Percentiles rank a stretch among this genome's conserved stretches.
Conservation (phyloP, 78 protist species). For the Dictyostelium intermedium region DNA sequence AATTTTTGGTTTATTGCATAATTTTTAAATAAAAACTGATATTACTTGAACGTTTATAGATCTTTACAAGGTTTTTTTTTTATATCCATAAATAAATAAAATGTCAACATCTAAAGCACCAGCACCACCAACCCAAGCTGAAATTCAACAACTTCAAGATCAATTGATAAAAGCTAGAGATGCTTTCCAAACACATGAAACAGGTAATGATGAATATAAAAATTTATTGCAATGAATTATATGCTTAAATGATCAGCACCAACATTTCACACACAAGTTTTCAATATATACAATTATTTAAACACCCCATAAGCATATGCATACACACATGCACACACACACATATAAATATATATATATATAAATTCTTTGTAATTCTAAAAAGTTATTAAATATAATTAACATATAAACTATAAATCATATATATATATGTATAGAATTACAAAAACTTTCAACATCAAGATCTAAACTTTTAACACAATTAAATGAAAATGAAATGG, state of each 20-base stretch:
- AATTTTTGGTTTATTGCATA: neutral
- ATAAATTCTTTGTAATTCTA: too few species aligned
- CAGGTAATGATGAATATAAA: neutral
- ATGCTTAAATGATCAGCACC: neutral
- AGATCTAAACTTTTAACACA: slow-evolving; percentile 76
- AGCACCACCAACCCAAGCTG: neutral
- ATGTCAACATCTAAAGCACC: neutral
- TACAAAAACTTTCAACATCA: slow-evolving; percentile 22
- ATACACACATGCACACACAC: too few species aligned
- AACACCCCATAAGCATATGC: neutral
- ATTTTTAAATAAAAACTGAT: too few species aligned
- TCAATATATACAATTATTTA: too few species aligned
- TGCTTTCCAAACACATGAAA: slow-evolving; percentile 13
- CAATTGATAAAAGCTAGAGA: slow-evolving; percentile 49
- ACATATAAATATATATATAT: too few species aligned
- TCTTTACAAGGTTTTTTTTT: neutral
- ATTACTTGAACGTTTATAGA: neutral
- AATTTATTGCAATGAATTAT: neutral
- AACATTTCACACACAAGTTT: too few species aligned
- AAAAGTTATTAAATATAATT: neutral
- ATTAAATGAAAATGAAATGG: slow-evolving; percentile 77
- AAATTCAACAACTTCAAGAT: slow-evolving; percentile 46
- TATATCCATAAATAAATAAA: neutral
- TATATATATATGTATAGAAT: slow-evolving; percentile 28
- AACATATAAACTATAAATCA: neutral